phyloP scores from a whole-genome alignment of 228 moss, liverwort and hornwort genomes.

The Sphagnum fallax region DNA sequence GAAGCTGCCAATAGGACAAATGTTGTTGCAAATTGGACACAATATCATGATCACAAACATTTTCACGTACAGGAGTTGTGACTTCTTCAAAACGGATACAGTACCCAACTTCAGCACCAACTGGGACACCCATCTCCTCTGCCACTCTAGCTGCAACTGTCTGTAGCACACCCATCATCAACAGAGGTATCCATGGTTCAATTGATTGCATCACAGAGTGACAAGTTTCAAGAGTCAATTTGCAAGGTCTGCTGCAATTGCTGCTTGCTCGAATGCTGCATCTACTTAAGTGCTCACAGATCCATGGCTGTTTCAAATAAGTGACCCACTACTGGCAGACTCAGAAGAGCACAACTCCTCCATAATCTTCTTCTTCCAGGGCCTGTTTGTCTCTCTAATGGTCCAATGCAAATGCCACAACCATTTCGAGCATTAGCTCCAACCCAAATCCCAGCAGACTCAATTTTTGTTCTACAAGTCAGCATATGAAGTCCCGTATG shows the following conservation, averaged over 20 bases:
- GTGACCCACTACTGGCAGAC: neutral
- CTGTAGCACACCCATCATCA: conserved; percentile 15
- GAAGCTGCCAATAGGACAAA: no score
- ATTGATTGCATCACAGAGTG: neutral
- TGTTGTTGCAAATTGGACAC: no score
- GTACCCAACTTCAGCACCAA: conserved; percentile 91
- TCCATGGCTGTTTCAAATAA: no score
- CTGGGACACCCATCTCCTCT: conserved; percentile 75
- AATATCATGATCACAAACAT: no score
- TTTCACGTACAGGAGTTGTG: conserved; percentile 43
- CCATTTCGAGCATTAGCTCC: neutral
- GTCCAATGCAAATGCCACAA: neutral
- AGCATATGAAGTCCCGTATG: no score
- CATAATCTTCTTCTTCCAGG: no score
- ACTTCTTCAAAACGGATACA: conserved; percentile 87
- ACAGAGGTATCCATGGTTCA: neutral
- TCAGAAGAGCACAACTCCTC: no score
- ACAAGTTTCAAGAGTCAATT: neutral
- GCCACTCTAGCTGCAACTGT: conserved; percentile 88
- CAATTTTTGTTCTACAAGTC: no score
- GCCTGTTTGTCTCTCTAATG: neutral
- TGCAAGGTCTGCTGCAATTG: neutral
- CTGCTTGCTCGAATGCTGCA: no score
- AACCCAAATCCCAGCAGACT: neutral
- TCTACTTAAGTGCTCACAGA: no score